Conservation (phyloP, 768 basidiomycete species). For the Russula sp. region DNA sequence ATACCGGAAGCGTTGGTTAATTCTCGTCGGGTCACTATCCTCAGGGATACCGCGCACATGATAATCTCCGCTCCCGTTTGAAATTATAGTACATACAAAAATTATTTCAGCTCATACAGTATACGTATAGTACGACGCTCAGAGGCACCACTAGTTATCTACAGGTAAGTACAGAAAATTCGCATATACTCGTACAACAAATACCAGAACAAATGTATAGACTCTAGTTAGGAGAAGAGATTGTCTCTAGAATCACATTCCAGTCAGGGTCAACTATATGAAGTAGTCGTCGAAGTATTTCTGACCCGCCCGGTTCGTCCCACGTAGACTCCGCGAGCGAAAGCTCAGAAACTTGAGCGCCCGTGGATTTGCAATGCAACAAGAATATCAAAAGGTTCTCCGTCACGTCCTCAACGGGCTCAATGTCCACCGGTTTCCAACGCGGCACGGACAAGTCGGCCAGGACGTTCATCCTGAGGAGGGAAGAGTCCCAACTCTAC, state of each 20-base stretch:
- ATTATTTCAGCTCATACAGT: neutral
- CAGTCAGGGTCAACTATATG: slow-evolving; percentile 11
- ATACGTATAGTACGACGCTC: neutral
- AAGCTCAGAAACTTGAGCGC: neutral
- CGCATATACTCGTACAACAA: neutral
- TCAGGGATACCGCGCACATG: too few species aligned
- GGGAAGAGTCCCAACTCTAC: neutral
- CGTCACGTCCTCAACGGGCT: slow-evolving; percentile 7
- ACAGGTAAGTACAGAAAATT: neutral
- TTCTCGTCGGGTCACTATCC: too few species aligned
- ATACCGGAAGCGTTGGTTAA: too few species aligned
- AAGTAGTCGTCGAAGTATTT: slow-evolving; percentile 1
- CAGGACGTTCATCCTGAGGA: slow-evolving; percentile 4
- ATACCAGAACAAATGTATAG: neutral
- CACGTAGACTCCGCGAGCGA: slow-evolving; percentile 1
- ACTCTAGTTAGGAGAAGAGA: neutral
- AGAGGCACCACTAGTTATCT: neutral
- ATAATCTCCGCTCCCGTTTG: too few species aligned
- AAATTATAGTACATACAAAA: slow-evolving; percentile 3
- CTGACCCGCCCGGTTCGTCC: slow-evolving; percentile 13
- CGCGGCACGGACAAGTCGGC: neutral
- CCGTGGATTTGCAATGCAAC: slow-evolving; percentile 6
- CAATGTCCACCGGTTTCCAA: slow-evolving; percentile 6
- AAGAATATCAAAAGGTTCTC: slow-evolving; percentile 11
- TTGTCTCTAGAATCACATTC: slow-evolving; percentile 1